A percentile compares a stretch with the other conserved stretches of the same genome.
Evolutionary conservation across 139 green algal genomes (phyloP).

Genomic region (Chlorella sp.): DNA sequence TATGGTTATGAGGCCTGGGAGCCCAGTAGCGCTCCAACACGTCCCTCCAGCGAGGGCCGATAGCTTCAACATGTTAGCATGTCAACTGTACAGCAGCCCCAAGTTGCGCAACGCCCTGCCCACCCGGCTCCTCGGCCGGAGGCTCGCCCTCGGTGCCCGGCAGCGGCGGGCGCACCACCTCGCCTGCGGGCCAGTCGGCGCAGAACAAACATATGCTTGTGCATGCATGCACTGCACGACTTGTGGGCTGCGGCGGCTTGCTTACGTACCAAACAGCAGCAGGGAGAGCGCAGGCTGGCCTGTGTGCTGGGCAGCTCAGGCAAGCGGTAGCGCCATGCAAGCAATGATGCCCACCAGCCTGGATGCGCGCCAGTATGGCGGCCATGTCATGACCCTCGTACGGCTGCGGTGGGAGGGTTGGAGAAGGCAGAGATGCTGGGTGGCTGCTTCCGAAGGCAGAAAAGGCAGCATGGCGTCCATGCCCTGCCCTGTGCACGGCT

Average conservation of each 20-base stretch:
- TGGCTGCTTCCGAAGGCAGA: background rate
- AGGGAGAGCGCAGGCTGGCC: background rate
- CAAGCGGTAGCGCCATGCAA: background rate
- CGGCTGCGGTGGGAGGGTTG: background rate
- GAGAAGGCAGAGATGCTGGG: background rate
- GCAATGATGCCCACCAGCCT: background rate
- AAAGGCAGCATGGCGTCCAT: too few species aligned
- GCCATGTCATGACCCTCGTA: background rate
- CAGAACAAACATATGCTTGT: too few species aligned
- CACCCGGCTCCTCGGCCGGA: constrained; percentile 4
- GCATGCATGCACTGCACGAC: background rate
- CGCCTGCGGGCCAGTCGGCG: background rate
- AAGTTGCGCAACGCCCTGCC: background rate
- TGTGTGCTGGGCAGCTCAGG: background rate
- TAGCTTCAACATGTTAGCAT: background rate
- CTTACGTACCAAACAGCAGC: background rate
- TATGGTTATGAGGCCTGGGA: too few species aligned
- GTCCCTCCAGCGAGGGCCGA: too few species aligned
- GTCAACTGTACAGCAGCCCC: too few species aligned
- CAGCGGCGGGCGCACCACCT: constrained; percentile 29
- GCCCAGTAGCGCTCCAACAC: too few species aligned
- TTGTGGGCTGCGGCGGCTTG: background rate
- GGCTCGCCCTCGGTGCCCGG: constrained; percentile 9
- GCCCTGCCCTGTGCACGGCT: too few species aligned
- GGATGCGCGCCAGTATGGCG: background rate